A percentile compares a stretch with the other conserved stretches of the same genome.
Conservation (phyloP, 2,329 filamentous ascomycete species). For the Alternaria brassicicola region DNA sequence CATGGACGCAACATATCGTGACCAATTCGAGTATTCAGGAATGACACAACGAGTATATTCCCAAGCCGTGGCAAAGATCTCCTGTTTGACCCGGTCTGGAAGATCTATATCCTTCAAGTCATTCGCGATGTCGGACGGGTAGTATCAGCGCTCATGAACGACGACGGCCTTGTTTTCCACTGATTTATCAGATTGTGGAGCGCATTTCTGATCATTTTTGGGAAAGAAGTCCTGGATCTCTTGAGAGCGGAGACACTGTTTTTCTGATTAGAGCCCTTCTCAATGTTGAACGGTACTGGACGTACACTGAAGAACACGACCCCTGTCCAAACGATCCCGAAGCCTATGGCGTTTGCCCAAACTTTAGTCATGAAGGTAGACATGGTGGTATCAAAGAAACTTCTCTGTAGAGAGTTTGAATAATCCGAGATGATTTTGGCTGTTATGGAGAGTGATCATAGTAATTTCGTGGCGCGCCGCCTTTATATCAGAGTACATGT, state of each 20-base stretch:
- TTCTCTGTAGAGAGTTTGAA: background rate
- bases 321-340: background rate
- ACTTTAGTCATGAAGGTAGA: background rate
- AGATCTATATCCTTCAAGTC: slow-evolving; percentile 7
- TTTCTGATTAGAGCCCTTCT: background rate
- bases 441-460: background rate
- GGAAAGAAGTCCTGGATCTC: background rate
- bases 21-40: slow-evolving; percentile 28
- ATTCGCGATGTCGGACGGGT: slow-evolving; percentile 5
- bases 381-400: background rate
- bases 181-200: background rate
- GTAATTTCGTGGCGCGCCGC: background rate
- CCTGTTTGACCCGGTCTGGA: slow-evolving; percentile 2
- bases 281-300: background rate
- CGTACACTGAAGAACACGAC: background rate
- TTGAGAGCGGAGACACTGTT: background rate
- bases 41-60: slow-evolving; percentile 32
- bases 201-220: background rate
- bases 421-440: background rate
- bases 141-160: slow-evolving; percentile 7
- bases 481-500: background rate
- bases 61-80: slow-evolving; percentile 27
- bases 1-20: slow-evolving; percentile 33
- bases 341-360: background rate
- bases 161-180: background rate